Conservation (phyloP, 805 yeast species). For the Cyberlindnera xishuangbannaensis region DNA sequence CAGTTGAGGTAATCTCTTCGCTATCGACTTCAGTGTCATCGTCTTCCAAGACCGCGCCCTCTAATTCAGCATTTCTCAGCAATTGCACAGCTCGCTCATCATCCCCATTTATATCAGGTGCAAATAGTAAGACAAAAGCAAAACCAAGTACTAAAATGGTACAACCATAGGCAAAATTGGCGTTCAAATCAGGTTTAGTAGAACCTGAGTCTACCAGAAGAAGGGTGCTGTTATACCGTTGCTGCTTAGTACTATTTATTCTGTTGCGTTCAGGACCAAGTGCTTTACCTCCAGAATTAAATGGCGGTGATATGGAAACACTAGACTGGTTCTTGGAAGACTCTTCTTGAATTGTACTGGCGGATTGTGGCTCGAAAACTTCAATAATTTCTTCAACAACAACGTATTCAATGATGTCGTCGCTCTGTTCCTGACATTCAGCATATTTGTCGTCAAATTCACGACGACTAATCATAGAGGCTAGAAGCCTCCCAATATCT, state of each 20-base stretch:
- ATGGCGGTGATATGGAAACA: too few relatives aligned
- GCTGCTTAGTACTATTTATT: too few relatives aligned
- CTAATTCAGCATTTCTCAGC: neutral
- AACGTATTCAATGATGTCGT: slow-evolving; percentile 4
- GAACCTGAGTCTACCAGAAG: too few relatives aligned
- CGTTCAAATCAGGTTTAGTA: too few relatives aligned
- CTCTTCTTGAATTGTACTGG: too few relatives aligned
- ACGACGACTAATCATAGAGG: slow-evolving; percentile 7
- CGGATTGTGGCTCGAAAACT: slow-evolving; percentile 2
- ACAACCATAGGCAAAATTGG: neutral
- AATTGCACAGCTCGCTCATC: neutral
- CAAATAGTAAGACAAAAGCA: neutral
- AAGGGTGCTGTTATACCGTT: too few relatives aligned
- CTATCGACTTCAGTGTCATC: too few relatives aligned
- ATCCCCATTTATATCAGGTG: neutral
- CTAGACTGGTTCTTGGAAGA: too few relatives aligned
- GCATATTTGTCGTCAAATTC: neutral
- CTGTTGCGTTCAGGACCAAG: too few relatives aligned
- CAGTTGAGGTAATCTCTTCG: too few relatives aligned
- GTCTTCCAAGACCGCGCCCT: neutral
- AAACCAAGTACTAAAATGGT: neutral
- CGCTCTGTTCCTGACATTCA: too few relatives aligned
- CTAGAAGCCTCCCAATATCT: slow-evolving; percentile 3
- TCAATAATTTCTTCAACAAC: slow-evolving; percentile 8
- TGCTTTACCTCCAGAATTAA: too few relatives aligned